Evolutionary conservation across 2,329 filamentous ascomycete species (phyloP).

Genomic region (Ascocoryne sarcoides): DNA sequence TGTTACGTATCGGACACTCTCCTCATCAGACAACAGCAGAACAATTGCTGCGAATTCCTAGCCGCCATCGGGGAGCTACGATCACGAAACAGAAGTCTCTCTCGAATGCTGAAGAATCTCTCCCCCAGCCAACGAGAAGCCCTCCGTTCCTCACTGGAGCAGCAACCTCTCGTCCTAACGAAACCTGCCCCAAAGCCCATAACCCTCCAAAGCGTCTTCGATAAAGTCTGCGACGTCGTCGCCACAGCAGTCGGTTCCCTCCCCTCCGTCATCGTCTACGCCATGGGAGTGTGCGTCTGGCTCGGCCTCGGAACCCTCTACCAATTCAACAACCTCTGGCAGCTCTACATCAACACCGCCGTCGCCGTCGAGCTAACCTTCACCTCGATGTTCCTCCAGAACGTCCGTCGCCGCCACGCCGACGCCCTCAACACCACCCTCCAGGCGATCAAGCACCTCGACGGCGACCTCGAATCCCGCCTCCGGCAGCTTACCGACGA

Average conservation of each 20-base stretch:
- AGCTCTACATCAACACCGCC: constrained; percentile 36
- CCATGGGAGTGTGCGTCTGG: constrained; percentile 31
- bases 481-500: constrained; percentile 30
- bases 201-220: constrained; percentile 7
- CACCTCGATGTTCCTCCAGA: constrained; percentile 32
- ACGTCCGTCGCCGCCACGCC: constrained; percentile 32
- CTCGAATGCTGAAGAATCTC: constrained; percentile 27
- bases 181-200: neutral
- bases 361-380: constrained; percentile 36
- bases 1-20: constrained; percentile 32
- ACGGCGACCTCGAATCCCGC: constrained; percentile 29
- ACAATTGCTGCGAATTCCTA: constrained; percentile 25
- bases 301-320: constrained; percentile 26
- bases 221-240: constrained; percentile 10
- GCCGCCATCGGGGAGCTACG: constrained; percentile 27
- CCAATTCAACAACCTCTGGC: constrained; percentile 30
- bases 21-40: constrained; percentile 33
- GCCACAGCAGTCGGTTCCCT: constrained; percentile 27
- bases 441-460: constrained; percentile 27
- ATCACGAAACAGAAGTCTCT: constrained; percentile 28
- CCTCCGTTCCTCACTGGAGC: constrained; percentile 17
- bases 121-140: constrained; percentile 20
- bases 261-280: constrained; percentile 28
- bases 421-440: constrained; percentile 28
- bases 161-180: constrained; percentile 4